Conservation (phyloP, 2,329 filamentous ascomycete genomes). For the Cordyceps pruinosa region DNA sequence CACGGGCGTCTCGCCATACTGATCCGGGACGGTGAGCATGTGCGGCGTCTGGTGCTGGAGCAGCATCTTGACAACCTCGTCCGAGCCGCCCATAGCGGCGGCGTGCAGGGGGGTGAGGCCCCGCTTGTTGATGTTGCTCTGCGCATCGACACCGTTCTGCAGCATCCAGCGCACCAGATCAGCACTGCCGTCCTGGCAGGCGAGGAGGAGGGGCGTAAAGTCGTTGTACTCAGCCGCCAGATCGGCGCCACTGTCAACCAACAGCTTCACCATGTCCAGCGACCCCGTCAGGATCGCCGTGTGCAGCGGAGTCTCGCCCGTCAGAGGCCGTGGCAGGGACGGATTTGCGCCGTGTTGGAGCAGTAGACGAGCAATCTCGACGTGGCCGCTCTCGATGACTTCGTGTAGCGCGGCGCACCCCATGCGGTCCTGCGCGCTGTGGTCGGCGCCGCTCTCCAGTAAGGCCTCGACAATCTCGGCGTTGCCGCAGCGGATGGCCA, state of each 20-base stretch:
- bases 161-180: constrained; percentile 9
- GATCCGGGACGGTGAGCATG: constrained; percentile 5
- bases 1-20: constrained; percentile 6
- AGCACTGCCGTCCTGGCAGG: constrained; percentile 4
- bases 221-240: constrained; percentile 7
- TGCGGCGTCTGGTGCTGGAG: not conserved
- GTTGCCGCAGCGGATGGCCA: constrained; percentile 6
- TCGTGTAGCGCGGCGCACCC: constrained; percentile 6
- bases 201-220: constrained; percentile 5
- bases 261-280: constrained; percentile 6
- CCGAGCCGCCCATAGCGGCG: constrained; percentile 7
- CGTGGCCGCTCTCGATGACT: not conserved
- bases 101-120: constrained; percentile 8
- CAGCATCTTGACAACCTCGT: constrained; percentile 2
- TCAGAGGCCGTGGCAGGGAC: constrained; percentile 2
- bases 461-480: constrained; percentile 5
- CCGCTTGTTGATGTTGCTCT: constrained; percentile 4
- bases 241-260: constrained; percentile 3
- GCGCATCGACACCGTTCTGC: constrained; percentile 2
- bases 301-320: constrained; percentile 8
- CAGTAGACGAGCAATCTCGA: not conserved
- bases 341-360: constrained; percentile 6
- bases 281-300: not conserved
- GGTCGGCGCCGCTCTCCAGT: constrained; percentile 4
- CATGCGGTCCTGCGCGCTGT: not conserved